Base-by-base conservation (phyloP, 768 basidiomycete genomes). In the Favolaschia claudopus region DNA sequence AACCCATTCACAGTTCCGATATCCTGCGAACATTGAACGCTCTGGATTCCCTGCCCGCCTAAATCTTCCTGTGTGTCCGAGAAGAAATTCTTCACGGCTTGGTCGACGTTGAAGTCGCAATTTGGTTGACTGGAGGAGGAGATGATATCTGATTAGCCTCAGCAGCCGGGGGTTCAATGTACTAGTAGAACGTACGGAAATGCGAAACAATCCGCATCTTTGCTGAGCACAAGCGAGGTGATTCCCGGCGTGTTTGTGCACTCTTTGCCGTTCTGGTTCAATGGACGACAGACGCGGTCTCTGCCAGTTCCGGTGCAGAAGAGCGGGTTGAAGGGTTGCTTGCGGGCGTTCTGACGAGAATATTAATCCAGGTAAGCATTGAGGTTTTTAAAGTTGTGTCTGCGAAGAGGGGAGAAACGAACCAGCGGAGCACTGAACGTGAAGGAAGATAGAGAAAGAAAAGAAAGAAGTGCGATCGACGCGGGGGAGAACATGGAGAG, bases 211-310 rank as follows among this genome's bases (percentile, higher is more conserved):
- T 50, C 48, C 34, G 33, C 36, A 24, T 50, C 48, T 28, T 24
- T 14, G 36, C 38, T 50, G 36, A 50, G 48, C 24, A 50, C 8
- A 8, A 50, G 48, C 8, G 46, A 48, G 14, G n/a, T 29, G 15
- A 56, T 20, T 6, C 46, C 46, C 8, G 55, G 55, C 22, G 46
- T 56, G 46, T 42, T 48, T 20, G 55, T 56, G 46, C 55, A 56
- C 3, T 5, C 15, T 9, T 12, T 28, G 24, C 29, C 36, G 13
- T 40, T 42, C n/a, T n/a, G n/a, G n/a, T n/a, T n/a, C n/a, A n/a
- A n/a, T n/a, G n/a, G n/a, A n/a, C n/a, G n/a, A n/a, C n/a, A n/a
- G n/a, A n/a, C n/a, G n/a, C n/a, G n/a, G n/a, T n/a, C n/a, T n/a
- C n/a, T n/a, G n/a, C n/a, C n/a, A n/a, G n/a, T n/a, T n/a, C n/a